Evolutionary conservation across 2,329 filamentous ascomycete genomes (phyloP).

Genomic region (Byssochlamys sp.): DNA sequence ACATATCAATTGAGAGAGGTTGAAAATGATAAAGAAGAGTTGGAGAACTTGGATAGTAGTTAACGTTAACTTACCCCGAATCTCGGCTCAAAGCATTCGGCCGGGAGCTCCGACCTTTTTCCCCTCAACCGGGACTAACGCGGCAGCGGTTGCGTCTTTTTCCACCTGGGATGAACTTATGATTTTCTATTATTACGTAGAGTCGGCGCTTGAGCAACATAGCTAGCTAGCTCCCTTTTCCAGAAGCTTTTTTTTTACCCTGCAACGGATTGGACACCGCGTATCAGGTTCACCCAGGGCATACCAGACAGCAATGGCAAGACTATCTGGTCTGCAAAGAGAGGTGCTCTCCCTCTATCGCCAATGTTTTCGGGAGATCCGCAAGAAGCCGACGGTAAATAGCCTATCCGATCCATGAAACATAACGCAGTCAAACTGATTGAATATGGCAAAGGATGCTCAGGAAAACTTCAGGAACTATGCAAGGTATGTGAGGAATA

Average conservation of each 20-base stretch:
- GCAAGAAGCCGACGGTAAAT: constrained; percentile 66
- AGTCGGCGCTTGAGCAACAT: neutral
- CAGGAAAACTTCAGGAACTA: constrained; percentile 33
- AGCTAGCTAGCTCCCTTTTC: neutral
- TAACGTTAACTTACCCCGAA: neutral
- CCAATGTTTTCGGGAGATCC: constrained; percentile 69
- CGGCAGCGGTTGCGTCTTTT: neutral
- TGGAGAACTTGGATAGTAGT: neutral
- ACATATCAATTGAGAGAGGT: constrained; percentile 2
- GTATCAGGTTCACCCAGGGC: too few species aligned
- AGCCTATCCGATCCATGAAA: neutral
- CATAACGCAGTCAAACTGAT: neutral
- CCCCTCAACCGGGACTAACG: constrained; percentile 11
- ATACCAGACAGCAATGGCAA: constrained; percentile 15
- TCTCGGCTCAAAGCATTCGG: constrained; percentile 12
- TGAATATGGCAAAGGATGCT: constrained; percentile 22
- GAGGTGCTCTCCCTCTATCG: constrained; percentile 82
- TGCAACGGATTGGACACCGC: neutral
- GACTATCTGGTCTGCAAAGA: constrained; percentile 77
- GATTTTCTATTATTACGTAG: neutral
- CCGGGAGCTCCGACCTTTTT: constrained; percentile 11
- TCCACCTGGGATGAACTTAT: constrained; percentile 1
- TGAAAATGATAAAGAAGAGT: neutral
- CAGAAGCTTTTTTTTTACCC: neutral
- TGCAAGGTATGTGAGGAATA: constrained; percentile 26